A percentile compares a stretch with the other conserved stretches of the same genome.
Conservation (phyloP, 257 asterid species). For the Rauvolfia tetraphylla region DNA sequence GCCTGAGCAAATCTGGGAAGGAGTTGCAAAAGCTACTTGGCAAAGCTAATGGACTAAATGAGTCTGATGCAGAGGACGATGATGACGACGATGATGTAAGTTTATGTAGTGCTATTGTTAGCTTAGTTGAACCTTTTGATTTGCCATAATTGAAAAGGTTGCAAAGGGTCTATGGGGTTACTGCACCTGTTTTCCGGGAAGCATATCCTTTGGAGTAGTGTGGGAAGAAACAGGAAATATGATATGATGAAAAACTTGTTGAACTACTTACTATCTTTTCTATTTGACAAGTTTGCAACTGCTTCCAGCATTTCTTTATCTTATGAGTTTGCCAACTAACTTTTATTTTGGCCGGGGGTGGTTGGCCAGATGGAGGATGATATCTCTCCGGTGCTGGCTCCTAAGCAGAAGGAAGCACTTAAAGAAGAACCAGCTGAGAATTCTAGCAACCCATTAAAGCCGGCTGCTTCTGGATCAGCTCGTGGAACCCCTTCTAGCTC, state of each 20-base stretch:
- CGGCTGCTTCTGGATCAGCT: conserved; percentile 47
- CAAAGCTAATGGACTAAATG: conserved; percentile 77
- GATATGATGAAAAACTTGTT: neutral
- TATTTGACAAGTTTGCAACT: neutral
- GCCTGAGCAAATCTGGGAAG: conserved; percentile 94
- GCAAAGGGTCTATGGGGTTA: neutral
- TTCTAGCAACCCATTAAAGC: conserved; percentile 54
- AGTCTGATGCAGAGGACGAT: conserved; percentile 81
- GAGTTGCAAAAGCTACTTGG: conserved; percentile 96
- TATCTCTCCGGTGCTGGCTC: conserved; percentile 72
- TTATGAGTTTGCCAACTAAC: neutral
- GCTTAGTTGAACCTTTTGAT: neutral
- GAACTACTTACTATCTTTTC: neutral
- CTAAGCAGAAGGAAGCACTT: conserved; percentile 67
- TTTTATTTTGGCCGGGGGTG: conserved; percentile 3
- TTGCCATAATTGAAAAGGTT: neutral
- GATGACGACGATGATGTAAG: conserved; percentile 87
- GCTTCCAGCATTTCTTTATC: neutral
- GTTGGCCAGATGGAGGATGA: conserved; percentile 55
- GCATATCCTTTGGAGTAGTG: neutral
- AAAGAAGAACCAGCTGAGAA: conserved; percentile 80
- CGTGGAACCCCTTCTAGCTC: conserved; percentile 70
- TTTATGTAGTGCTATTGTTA: neutral
- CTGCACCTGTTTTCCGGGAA: neutral
- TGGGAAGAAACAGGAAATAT: neutral